Base-by-base conservation (phyloP, 805 yeast genomes). In the Metschnikowia cubensis region DNA sequence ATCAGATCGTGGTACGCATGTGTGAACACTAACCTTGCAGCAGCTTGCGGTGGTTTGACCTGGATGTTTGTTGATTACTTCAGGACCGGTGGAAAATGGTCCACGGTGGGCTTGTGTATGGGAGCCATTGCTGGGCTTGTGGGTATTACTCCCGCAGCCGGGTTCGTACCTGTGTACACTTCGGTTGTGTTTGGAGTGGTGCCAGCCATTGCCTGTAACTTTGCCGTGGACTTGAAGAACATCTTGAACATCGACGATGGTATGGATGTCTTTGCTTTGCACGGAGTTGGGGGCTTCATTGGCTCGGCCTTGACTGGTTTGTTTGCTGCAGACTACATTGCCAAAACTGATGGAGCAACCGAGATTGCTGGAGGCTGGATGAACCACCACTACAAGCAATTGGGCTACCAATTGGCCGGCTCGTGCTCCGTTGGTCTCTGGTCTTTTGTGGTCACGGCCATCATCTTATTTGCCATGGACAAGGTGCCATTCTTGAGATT, bases 71-170 rank as follows among this genome's bases (percentile, higher is more conserved):
- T 91, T 53, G 99, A 94, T 72, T 87, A 81, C 71, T 81, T 85
- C 70, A 75, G 96, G 77, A 82, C 85, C 51, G 92, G 94, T 52
- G 85, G 85, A 50, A 87, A 88, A 65, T 89, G 95, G 92, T 88
- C 96, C 50, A 84, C 96, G 25, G 90, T 89, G 48, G 97, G 97
- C 57, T 79, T 92, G 69, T 90, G 98, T 70, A 85, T 90, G 47
- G 99, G 99, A 63, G 86, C 90, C 52, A 82, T 94, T 66, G 87
- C 96, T 33, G 99, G 98, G 55, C 80, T 92, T 54, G 97, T 94
- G 44, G 94, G 94, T 64, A 85, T 92, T 55, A 92, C 98, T 2
- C 98, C 99, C 43, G 97, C 92, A 55, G 97, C 98, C 18, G 98
- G 97, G 56, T 91, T 75, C 65, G 96, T 92, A 45, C 97, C 97